Conservation (phyloP, 2,329 filamentous ascomycete genomes). For the Nemania sp. region DNA sequence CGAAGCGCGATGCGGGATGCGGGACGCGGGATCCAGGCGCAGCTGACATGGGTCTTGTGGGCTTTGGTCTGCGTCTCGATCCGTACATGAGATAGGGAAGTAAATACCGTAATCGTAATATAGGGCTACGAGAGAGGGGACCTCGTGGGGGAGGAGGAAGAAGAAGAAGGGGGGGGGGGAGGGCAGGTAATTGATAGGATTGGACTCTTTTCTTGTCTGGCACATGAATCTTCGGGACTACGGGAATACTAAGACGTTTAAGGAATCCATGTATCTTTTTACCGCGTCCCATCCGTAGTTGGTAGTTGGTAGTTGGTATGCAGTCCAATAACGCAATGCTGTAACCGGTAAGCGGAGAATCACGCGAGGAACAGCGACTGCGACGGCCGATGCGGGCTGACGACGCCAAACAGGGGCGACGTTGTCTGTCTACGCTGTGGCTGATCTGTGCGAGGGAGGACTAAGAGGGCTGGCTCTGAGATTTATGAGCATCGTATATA, state of each 20-base stretch:
- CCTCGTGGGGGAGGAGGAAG: too few species aligned
- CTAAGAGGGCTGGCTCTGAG: too few species aligned
- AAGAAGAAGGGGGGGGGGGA: neutral
- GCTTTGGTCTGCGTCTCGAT: too few species aligned
- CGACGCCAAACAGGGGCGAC: neutral
- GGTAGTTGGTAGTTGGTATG: too few species aligned
- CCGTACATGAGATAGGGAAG: too few species aligned
- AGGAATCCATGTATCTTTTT: neutral
- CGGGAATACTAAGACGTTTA: neutral
- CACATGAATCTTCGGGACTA: neutral
- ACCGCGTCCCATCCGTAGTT: neutral
- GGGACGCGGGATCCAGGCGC: neutral
- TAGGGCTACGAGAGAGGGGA: too few species aligned
- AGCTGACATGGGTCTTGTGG: neutral
- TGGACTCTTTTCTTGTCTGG: neutral
- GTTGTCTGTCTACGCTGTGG: neutral
- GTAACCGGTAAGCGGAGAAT: conserved; percentile 15
- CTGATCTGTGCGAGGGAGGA: neutral
- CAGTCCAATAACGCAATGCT: too few species aligned
- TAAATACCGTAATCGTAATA: too few species aligned
- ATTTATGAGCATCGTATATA: too few species aligned
- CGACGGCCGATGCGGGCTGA: conserved; percentile 16
- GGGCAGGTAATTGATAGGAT: neutral
- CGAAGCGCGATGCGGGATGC: conserved; percentile 9
- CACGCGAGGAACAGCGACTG: conserved; percentile 18